Percentiles rank a stretch among this genome's conserved stretches.
These are phyloP conservation scores for Podaxis sp. DNA, from an alignment of 768 basidiomycete genomes.

Conservation along the genomic window DNA sequence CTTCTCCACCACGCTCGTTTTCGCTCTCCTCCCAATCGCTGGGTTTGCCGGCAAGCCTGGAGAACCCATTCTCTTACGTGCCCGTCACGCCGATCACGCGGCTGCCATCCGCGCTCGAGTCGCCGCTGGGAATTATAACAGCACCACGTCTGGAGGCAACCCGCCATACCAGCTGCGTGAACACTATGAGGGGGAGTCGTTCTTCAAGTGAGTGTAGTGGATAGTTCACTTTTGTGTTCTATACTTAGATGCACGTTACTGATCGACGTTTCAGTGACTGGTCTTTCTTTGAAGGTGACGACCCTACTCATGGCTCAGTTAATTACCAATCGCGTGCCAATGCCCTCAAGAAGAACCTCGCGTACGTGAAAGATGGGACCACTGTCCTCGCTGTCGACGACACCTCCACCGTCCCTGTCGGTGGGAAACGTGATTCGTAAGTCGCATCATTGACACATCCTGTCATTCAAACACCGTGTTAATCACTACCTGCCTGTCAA, in stretches of 20 bases:
- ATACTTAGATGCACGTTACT: slow-evolving; percentile 4
- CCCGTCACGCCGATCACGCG: background rate
- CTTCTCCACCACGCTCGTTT: slow-evolving; percentile 8
- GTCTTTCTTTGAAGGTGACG: slow-evolving; percentile 59
- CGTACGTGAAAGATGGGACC: slow-evolving; percentile 61
- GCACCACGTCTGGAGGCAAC: background rate
- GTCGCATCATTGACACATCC: slow-evolving; percentile 19
- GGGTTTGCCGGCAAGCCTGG: slow-evolving; percentile 11
- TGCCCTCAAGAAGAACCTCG: slow-evolving; percentile 54
- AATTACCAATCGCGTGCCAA: slow-evolving; percentile 48
- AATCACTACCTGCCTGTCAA: slow-evolving; percentile 16
- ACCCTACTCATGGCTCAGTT: slow-evolving; percentile 75
- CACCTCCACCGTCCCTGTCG: slow-evolving; percentile 42
- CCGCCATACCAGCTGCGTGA: slow-evolving; percentile 30
- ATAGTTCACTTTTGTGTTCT: background rate
- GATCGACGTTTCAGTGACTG: slow-evolving; percentile 43
- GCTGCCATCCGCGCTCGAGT: background rate
- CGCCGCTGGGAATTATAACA: background rate
- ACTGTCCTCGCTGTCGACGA: slow-evolving; percentile 64
- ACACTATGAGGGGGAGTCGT: slow-evolving; percentile 47
- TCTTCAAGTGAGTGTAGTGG: slow-evolving; percentile 51
- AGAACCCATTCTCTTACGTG: background rate
- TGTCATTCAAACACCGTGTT: slow-evolving; percentile 10
- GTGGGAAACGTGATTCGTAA: slow-evolving; percentile 56
- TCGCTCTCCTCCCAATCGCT: slow-evolving; percentile 4